Percentiles rank a stretch among this genome's conserved stretches.
Conservation (phyloP, 441 rosid species). For the Croton setiger region DNA sequence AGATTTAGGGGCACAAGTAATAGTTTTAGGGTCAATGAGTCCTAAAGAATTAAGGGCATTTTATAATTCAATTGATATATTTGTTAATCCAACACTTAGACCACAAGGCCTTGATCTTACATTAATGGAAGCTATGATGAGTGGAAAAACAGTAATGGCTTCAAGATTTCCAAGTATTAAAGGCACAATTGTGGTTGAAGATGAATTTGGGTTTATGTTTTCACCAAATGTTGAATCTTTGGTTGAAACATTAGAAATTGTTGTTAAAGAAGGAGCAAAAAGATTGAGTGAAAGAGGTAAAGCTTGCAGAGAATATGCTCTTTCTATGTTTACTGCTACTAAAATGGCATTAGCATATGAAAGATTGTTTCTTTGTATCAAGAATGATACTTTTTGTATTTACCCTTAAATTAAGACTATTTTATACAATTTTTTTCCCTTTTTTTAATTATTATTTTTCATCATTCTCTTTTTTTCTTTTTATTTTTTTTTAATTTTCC, state of each 20-base stretch:
- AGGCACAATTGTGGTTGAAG: constrained; percentile 74
- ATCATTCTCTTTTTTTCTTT: neutral
- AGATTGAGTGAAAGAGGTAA: constrained; percentile 68
- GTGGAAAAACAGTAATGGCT: constrained; percentile 87
- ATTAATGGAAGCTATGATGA: constrained; percentile 91
- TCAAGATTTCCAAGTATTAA: constrained; percentile 82
- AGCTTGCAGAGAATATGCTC: constrained; percentile 62
- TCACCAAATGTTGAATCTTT: constrained; percentile 75
- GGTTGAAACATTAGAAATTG: constrained; percentile 49
- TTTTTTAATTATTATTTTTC: neutral
- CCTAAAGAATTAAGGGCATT: constrained; percentile 58
- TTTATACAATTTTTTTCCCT: neutral
- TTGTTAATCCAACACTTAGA: constrained; percentile 81
- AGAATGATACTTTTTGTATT: constrained; percentile 58
- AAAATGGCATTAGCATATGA: constrained; percentile 95
- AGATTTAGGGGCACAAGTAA: constrained; percentile 50
- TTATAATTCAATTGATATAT: constrained; percentile 71
- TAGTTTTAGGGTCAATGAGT: constrained; percentile 68
- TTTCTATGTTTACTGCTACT: constrained; percentile 71
- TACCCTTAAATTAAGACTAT: constrained; percentile 32
- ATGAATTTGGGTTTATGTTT: constrained; percentile 84
- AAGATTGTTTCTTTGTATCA: constrained; percentile 80
- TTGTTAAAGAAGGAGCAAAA: constrained; percentile 49
- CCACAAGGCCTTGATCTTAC: constrained; percentile 96
- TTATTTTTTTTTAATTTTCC: too few species aligned